Base-by-base conservation (phyloP, 2,329 filamentous ascomycete genomes). In the Talaromyces sp. region DNA sequence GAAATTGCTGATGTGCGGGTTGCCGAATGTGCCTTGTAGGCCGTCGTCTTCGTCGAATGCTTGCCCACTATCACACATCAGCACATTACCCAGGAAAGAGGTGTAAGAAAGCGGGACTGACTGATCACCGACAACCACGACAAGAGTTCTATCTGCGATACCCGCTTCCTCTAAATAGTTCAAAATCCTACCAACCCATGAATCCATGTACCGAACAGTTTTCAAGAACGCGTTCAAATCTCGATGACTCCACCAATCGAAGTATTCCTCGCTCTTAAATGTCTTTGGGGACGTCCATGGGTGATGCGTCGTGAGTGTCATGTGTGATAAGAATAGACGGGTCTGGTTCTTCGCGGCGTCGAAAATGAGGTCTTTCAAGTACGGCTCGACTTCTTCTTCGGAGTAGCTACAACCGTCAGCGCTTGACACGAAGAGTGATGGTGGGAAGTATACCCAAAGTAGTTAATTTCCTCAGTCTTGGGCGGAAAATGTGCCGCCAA, bases 101-200 rank as follows among this genome's bases (percentile, higher is more conserved):
- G 27, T 31, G 6, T 31, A 31, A 31, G 27, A 31, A 31, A 31
- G 5, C 27, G 27, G 27, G 27, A 64, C 69, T 41, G 70, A 73
- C 71, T 79, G 79, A 67, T 83, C 81, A 19, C 81, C 81, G 6
- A 81, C 75, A n/a, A 82, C 69, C 2, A 83, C 78, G 1, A 83
- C 77, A 5, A 83, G 71, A 6, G 81, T 83, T 66, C 79, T 75
- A 63, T 82, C 77, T 14, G 79, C 75, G 16, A 82, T 78, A 27
- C 78, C 79, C 3, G 75, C 69, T 39, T 82, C 77, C 31, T 83
- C 79, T 8, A 82, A 72, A 62, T 81, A 69, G 47, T 73, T 71
- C 69, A 82, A 72, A 24, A 82, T 69, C 35, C 80, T 73, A 45
- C 76, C 77, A 8, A 82, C 71, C 80, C 81, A 82, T n/a, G 70